Conservation (phyloP, 2,329 filamentous ascomycete genomes). For the Fusarium albosuccineum region DNA sequence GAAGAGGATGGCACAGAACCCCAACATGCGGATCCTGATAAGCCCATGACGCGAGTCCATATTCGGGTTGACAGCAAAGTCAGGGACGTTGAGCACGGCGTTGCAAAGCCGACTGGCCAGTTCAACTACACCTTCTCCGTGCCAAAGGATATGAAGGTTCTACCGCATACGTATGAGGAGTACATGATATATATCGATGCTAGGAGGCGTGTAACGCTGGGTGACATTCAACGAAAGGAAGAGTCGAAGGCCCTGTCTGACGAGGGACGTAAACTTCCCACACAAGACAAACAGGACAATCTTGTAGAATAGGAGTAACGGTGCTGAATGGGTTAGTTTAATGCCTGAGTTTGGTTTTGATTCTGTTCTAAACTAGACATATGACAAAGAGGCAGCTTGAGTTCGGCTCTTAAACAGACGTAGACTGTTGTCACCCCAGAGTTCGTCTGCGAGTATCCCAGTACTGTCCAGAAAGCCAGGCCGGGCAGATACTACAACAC, state of each 20-base stretch:
- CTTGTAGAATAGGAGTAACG: slow-evolving; percentile 29
- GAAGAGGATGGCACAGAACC: slow-evolving; percentile 48
- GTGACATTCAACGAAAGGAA: slow-evolving; percentile 38
- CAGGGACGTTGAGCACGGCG: slow-evolving; percentile 48
- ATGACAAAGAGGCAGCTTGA: no score
- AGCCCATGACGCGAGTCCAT: slow-evolving; percentile 47
- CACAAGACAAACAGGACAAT: slow-evolving; percentile 24
- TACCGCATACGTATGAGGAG: slow-evolving; percentile 49
- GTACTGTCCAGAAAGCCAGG: no score
- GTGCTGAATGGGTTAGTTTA: no score
- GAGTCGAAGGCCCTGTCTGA: slow-evolving; percentile 18
- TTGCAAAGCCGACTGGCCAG: slow-evolving; percentile 47
- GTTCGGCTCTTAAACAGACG: no score
- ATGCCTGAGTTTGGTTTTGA: no score
- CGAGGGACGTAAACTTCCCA: not conserved
- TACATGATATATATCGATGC: slow-evolving; percentile 51
- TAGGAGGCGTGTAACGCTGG: slow-evolving; percentile 43
- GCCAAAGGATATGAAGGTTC: slow-evolving; percentile 45
- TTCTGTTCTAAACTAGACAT: no score
- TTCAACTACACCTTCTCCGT: slow-evolving; percentile 51
- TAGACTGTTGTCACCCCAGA: no score
- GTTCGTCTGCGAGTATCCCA: no score
- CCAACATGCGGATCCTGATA: slow-evolving; percentile 30
- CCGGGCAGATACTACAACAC: no score
- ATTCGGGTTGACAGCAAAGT: slow-evolving; percentile 50